These are phyloP conservation scores for Triticum turgidum DNA, from an alignment of 176 grass and related monocot species.

Conservation along the genomic window DNA sequence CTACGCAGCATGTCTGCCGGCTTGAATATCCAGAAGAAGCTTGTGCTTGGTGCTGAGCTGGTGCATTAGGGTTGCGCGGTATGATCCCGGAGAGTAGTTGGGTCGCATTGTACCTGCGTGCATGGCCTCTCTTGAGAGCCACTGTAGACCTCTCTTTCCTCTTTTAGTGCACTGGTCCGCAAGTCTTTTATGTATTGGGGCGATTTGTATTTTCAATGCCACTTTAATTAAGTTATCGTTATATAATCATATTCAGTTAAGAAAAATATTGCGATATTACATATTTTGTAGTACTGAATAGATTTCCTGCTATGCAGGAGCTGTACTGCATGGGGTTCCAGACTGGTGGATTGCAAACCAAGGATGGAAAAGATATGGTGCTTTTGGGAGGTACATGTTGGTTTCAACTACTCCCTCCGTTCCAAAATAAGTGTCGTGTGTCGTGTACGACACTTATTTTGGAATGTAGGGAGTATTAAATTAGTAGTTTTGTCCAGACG, in stretches of 20 bases:
- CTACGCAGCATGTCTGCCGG: background rate
- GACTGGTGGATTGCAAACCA: constrained; percentile 79
- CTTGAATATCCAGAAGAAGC: background rate
- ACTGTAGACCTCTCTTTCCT: background rate
- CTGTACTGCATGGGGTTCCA: constrained; percentile 83
- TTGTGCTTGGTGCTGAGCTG: background rate
- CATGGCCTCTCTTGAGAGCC: background rate
- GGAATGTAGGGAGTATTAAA: background rate
- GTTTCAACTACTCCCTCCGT: background rate
- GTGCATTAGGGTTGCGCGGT: background rate
- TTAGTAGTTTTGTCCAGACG: constrained; percentile 9
- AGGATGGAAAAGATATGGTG: constrained; percentile 91
- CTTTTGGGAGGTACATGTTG: constrained; percentile 77
- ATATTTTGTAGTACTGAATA: background rate
- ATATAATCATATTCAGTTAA: background rate
- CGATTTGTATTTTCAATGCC: background rate
- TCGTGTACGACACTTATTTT: no score
- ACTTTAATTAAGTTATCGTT: background rate
- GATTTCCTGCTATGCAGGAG: constrained; percentile 26
- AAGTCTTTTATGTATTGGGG: background rate
- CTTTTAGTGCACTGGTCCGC: background rate
- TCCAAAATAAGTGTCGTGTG: no score
- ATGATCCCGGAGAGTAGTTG: background rate
- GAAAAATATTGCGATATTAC: background rate
- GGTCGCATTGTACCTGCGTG: background rate